Evolutionary conservation across 129 eudicot genomes (phyloP), one percentile per base, ranked within the genome.

Genomic region (Escallonia herrerae): DNA sequence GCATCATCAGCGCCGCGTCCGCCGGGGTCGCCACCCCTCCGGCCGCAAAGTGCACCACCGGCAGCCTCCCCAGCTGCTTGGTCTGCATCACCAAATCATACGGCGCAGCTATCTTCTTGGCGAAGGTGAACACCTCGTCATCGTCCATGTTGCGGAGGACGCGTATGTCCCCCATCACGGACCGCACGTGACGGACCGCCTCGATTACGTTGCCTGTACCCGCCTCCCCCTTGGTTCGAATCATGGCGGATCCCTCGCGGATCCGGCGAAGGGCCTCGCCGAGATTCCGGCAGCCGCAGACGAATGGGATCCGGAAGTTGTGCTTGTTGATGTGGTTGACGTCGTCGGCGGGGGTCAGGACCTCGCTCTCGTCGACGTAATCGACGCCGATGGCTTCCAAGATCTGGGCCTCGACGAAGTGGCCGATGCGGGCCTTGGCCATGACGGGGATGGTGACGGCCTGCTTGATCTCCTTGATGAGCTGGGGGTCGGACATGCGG

Each of bases 401-500:
- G 60, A 85, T 81, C 66, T 85, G 87, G 11, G 91, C 91, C 73
- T 85, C 91, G 12, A 81, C 87, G 65, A 81, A 81, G 39, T 85
- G 91, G 4, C 91, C 91, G 54, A 85, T 85, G 0, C 91, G 75
- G 39, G 87, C 86, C 74, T 85, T 81, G 53, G 87, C 91, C 87
- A 81, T 78, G 9, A 85, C 91, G 8, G 87, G 91, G 11, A 81
- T 85, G 48, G 84, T 85, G 12, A 81, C 91, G 40, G 91, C 84
- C 38, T 74, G 79, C 33, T 85, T 81, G 66, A 85, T 85, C 1
- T 85, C 91, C 68, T 81, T 85, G 63, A 85, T 85, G 13, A 81
- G 72, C 58, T 85, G 87, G 2, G 87, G 87, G 71, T 85, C 91
- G 22, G 82, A 60, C 87, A 85, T 85, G 3, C 91, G 80, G 39